Evolutionary conservation across 1,284 basidiomycete species (phyloP).

Genomic region (Singerocomus inundabilis): DNA sequence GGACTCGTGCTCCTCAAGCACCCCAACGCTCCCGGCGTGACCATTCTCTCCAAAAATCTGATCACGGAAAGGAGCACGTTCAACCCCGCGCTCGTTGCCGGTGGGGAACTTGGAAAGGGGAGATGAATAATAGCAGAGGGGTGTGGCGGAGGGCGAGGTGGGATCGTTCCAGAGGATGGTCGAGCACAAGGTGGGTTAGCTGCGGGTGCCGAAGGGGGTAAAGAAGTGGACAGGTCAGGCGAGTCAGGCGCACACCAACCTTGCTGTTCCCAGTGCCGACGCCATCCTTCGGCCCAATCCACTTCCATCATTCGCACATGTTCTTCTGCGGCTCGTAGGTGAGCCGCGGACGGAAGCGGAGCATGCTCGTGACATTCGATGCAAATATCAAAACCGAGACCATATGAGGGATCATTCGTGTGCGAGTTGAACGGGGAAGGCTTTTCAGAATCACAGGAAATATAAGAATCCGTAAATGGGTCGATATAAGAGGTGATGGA

Average conservation of each 20-base stretch:
- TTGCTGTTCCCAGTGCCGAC: conserved; percentile 29
- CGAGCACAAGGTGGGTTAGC: neutral
- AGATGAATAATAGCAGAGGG: conserved; percentile 71
- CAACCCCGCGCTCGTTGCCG: conserved; percentile 46
- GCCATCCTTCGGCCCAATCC: conserved; percentile 50
- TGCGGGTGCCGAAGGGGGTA: neutral
- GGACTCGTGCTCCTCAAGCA: conserved; percentile 16
- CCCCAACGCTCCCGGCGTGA: conserved; percentile 43
- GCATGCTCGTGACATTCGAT: conserved; percentile 83
- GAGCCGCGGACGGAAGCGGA: conserved; percentile 59
- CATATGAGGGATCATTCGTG: conserved; percentile 58
- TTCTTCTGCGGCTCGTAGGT: conserved; percentile 69
- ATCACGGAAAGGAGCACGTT: conserved; percentile 56
- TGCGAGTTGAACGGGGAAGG: conserved; percentile 51
- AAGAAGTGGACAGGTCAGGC: neutral
- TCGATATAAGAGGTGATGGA: conserved; percentile 11
- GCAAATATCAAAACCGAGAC: conserved; percentile 76
- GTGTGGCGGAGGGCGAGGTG: conserved; percentile 65
- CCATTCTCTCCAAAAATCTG: conserved; percentile 58
- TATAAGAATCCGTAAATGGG: conserved; percentile 14
- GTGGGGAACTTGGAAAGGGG: conserved; percentile 67
- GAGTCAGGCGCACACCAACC: conserved; percentile 3
- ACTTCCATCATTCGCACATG: conserved; percentile 63
- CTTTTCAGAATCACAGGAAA: conserved; percentile 20
- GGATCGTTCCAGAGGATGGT: conserved; percentile 27